These are phyloP conservation scores for Eucalyptus sp. DNA, from an alignment of 345 rosid species.

Conservation along the genomic window DNA sequence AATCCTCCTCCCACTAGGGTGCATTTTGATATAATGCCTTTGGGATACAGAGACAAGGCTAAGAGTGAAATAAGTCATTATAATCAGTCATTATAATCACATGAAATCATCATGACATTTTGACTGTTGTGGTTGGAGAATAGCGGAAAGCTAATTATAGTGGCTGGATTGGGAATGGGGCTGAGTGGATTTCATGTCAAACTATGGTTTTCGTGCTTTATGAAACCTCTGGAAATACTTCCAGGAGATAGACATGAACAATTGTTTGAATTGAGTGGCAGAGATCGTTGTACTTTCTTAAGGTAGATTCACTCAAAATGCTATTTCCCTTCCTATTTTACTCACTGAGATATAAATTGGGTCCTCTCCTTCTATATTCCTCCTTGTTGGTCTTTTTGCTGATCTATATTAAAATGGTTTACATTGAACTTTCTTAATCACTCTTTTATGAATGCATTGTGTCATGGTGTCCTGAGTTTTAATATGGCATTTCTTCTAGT, in stretches of 20 bases:
- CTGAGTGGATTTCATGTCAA: neutral
- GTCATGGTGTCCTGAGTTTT: neutral
- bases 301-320: neutral
- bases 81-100: neutral
- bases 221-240: neutral
- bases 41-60: neutral
- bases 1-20: neutral
- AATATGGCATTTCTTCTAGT: neutral
- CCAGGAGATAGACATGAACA: neutral
- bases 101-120: neutral
- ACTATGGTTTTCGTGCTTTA: neutral
- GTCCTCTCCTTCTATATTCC: neutral
- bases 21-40: neutral
- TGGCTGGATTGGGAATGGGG: neutral
- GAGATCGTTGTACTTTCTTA: neutral
- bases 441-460: neutral
- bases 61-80: neutral
- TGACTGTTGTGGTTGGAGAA: neutral
- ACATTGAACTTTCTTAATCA: neutral
- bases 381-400: neutral
- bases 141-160: neutral
- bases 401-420: neutral
- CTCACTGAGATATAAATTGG: neutral
- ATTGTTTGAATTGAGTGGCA: neutral
- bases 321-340: neutral